Percentiles rank a stretch among this genome's conserved stretches.
Conservation (phyloP, 306 rosid species). For the Inga leiocalycina region DNA sequence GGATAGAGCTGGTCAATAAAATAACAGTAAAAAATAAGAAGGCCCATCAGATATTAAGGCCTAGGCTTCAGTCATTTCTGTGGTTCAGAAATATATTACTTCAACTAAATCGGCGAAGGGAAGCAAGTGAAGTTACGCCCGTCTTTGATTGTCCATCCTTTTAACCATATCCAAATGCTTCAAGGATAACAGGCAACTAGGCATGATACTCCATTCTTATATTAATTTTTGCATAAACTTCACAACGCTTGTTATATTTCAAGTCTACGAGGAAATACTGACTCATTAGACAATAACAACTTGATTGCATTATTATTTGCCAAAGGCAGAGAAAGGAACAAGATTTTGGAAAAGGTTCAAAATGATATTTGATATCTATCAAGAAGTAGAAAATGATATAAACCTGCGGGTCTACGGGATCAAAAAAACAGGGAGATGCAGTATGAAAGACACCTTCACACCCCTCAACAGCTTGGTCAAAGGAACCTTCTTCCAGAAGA, state of each 20-base stretch:
- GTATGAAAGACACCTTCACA: constrained; percentile 29
- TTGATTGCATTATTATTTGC: background rate
- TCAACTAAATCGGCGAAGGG: background rate
- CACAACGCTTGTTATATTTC: background rate
- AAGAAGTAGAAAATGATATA: background rate
- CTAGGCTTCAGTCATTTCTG: background rate
- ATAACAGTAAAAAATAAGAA: background rate
- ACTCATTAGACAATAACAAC: background rate
- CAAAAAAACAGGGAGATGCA: constrained; percentile 43
- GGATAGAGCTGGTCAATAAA: background rate
- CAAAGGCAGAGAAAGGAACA: background rate
- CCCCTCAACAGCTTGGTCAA: background rate
- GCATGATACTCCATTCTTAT: background rate
- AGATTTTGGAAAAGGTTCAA: background rate
- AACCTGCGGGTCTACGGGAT: constrained; percentile 53
- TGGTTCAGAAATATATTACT: background rate
- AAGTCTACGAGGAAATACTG: background rate
- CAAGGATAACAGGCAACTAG: background rate
- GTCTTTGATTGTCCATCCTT: background rate
- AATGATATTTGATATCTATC: background rate
- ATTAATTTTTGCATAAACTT: background rate
- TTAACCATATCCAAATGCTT: background rate
- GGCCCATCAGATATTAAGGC: background rate
- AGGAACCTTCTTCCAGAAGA: constrained; percentile 9
- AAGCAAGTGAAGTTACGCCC: background rate